phyloP scores from a whole-genome alignment of 108 stramenopile genomes.

The Skeletonema potamos region DNA sequence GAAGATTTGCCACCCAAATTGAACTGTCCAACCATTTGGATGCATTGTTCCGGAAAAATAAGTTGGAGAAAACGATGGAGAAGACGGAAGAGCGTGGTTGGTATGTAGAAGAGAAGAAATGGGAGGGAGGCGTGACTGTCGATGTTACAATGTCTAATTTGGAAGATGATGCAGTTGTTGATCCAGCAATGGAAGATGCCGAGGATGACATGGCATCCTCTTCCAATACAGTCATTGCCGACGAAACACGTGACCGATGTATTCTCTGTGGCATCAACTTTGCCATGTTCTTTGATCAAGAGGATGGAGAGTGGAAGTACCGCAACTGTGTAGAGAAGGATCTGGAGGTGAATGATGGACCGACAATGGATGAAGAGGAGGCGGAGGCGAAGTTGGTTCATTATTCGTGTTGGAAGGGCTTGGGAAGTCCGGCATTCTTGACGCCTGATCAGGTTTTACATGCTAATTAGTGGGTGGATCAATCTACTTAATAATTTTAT shows the following conservation, averaged over 20 bases:
- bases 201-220: slow-evolving; percentile 25
- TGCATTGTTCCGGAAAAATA: slow-evolving; percentile 65
- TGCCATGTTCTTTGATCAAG: slow-evolving; percentile 88
- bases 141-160: not conserved
- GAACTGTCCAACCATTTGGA: slow-evolving; percentile 82
- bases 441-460: slow-evolving; percentile 74
- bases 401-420: slow-evolving; percentile 75
- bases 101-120: slow-evolving; percentile 55
- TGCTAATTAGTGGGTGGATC: not conserved
- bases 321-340: slow-evolving; percentile 79
- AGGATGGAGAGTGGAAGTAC: slow-evolving; percentile 87
- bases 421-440: slow-evolving; percentile 70
- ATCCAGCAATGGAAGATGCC: not conserved
- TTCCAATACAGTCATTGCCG: slow-evolving; percentile 60
- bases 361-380: slow-evolving; percentile 47
- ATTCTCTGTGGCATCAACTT: slow-evolving; percentile 86
- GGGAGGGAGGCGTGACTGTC: slow-evolving; percentile 27
- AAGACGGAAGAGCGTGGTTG: slow-evolving; percentile 82
- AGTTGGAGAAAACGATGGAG: slow-evolving; percentile 81
- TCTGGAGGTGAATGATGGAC: slow-evolving; percentile 68
- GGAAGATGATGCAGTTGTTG: slow-evolving; percentile 11
- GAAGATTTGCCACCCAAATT: slow-evolving; percentile 72
- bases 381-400: slow-evolving; percentile 68
- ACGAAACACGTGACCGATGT: slow-evolving; percentile 77
- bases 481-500: not conserved